A percentile compares a stretch with the other conserved stretches of the same genome.
Conservation (phyloP, 441 rosid genomes). For the Adansonia grandidieri region DNA sequence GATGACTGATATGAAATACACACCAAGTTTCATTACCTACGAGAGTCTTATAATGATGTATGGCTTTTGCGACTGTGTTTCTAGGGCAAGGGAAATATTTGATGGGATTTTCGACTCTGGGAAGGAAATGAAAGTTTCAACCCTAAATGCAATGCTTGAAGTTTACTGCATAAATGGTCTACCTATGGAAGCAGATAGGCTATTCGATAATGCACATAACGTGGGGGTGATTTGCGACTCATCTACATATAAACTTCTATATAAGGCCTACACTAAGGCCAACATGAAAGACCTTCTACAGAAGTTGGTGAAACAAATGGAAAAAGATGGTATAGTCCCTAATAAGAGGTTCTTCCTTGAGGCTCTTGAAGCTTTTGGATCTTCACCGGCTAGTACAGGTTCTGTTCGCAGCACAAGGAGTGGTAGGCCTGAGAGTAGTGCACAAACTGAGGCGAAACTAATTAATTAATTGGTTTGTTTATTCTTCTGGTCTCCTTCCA, state of each 20-base stretch:
- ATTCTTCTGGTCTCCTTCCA: conserved; percentile 19
- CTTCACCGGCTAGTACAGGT: conserved; percentile 43
- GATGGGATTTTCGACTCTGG: conserved; percentile 59
- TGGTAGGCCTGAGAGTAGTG: conserved; percentile 29
- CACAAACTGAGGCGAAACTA: conserved; percentile 30
- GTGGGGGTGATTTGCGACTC: conserved; percentile 53
- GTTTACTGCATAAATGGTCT: conserved; percentile 70
- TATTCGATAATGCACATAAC: conserved; percentile 48
- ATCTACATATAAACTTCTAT: conserved; percentile 84
- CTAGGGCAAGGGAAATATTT: conserved; percentile 71
- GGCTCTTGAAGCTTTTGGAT: conserved; percentile 68
- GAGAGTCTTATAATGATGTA: conserved; percentile 83
- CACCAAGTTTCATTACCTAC: conserved; percentile 65
- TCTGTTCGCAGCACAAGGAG: conserved; percentile 33
- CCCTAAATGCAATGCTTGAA: conserved; percentile 70
- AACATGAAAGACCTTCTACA: conserved; percentile 73
- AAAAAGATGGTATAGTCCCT: conserved; percentile 73
- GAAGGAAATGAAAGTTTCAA: conserved; percentile 63
- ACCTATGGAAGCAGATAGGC: conserved; percentile 68
- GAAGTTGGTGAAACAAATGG: conserved; percentile 69
- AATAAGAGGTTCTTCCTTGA: conserved; percentile 83
- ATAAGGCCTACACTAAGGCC: conserved; percentile 79
- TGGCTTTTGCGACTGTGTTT: conserved; percentile 71
- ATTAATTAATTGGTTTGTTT: conserved; percentile 8
- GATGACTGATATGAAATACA: conserved; percentile 70